Evolutionary conservation across 140 eudicot genomes (phyloP).

Genomic region (Cichorium intybus): DNA sequence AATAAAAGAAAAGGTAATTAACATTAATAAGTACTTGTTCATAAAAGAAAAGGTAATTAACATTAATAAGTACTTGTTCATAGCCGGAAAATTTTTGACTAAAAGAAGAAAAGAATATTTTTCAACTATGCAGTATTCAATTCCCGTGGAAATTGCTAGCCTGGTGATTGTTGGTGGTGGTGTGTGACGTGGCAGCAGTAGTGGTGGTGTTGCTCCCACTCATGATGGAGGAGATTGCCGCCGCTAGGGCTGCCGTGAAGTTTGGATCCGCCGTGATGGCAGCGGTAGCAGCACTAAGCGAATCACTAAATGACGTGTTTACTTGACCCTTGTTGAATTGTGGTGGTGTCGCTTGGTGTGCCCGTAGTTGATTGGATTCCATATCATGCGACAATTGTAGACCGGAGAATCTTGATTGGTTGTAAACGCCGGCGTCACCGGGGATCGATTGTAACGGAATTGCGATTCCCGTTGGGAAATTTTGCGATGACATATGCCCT

Average conservation of each 20-base stretch:
- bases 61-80: constrained; percentile 14
- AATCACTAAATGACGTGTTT: constrained; percentile 46
- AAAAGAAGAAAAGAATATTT: constrained; percentile 37
- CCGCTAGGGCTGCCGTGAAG: constrained; percentile 82
- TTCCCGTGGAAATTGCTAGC: constrained; percentile 34
- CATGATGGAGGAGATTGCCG: constrained; percentile 72
- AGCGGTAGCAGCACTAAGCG: constrained; percentile 67
- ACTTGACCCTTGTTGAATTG: constrained; percentile 33
- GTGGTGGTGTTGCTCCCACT: constrained; percentile 34
- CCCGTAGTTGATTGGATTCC: constrained; percentile 28
- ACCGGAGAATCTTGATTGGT: constrained; percentile 80
- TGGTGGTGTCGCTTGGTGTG: constrained; percentile 26
- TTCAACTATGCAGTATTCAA: constrained; percentile 24
- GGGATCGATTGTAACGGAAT: constrained; percentile 37
- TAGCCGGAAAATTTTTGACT: constrained; percentile 2
- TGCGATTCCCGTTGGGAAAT: constrained; percentile 10
- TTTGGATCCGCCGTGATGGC: constrained; percentile 78
- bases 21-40: constrained; percentile 16
- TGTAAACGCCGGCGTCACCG: constrained; percentile 38
- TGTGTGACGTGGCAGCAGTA: constrained; percentile 10
- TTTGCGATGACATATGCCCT: constrained; percentile 11
- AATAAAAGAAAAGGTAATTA: constrained; percentile 10
- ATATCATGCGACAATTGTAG: constrained; percentile 50
- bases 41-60: constrained; percentile 16
- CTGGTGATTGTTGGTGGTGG: constrained; percentile 27